Conservation (phyloP, 1,284 basidiomycete species). For the Cryptococcus deneoformans region DNA sequence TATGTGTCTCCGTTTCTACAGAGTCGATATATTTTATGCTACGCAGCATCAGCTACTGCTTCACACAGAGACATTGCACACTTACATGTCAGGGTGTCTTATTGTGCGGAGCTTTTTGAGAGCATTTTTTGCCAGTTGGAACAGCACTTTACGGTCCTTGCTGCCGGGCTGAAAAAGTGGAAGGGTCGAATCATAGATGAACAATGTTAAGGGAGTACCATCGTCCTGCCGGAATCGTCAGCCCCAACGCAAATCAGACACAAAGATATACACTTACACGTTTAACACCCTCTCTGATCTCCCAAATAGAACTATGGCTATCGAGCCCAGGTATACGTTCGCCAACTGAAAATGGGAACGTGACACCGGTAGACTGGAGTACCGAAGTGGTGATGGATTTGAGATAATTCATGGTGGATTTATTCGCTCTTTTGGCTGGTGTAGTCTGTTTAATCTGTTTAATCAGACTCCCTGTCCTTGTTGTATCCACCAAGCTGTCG, state of each 20-base stretch:
- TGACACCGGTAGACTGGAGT: slow-evolving; percentile 84
- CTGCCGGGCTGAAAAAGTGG: slow-evolving; percentile 47
- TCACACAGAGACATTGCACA: slow-evolving; percentile 6
- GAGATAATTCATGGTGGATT: slow-evolving; percentile 49
- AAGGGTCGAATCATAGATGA: slow-evolving; percentile 72
- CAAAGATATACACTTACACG: slow-evolving; percentile 56
- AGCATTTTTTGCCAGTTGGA: slow-evolving; percentile 85
- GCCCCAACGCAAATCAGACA: slow-evolving; percentile 2
- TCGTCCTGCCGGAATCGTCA: slow-evolving; percentile 67
- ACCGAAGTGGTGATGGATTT: slow-evolving; percentile 59
- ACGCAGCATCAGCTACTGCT: slow-evolving; percentile 1
- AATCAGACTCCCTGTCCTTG: too few species aligned
- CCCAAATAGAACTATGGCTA: slow-evolving; percentile 66
- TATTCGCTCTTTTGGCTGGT: too few species aligned
- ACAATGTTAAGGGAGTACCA: slow-evolving; percentile 74
- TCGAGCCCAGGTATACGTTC: slow-evolving; percentile 67
- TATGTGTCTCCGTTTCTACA: slow-evolving; percentile 78
- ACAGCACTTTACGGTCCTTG: slow-evolving; percentile 58
- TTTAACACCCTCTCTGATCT: slow-evolving; percentile 81
- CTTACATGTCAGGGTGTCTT: slow-evolving; percentile 82
- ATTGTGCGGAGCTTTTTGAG: slow-evolving; percentile 86
- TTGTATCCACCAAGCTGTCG: too few species aligned
- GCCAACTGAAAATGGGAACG: slow-evolving; percentile 84
- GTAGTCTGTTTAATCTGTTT: too few species aligned
- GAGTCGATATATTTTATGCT: slow-evolving; percentile 88